Conservation (phyloP, 2,329 filamentous ascomycete genomes). For the Dothideomycetes sp. region DNA sequence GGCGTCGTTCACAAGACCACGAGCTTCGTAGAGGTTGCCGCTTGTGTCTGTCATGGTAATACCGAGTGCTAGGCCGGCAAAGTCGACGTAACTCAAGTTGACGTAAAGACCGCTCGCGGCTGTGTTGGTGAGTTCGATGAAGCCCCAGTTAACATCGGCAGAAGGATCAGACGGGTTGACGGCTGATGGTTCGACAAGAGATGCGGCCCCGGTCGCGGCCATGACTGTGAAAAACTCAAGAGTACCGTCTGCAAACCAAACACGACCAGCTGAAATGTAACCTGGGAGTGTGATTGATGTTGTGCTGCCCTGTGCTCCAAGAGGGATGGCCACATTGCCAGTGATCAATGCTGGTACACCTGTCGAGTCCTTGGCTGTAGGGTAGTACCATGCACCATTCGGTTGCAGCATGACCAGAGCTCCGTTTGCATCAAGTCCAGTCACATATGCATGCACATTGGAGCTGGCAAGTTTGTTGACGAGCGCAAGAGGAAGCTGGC, state of each 20-base stretch:
- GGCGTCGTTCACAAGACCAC: constrained; percentile 47
- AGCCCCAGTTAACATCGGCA: constrained; percentile 30
- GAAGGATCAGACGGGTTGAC: constrained; percentile 28
- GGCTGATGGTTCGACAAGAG: constrained; percentile 39
- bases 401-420: constrained; percentile 33
- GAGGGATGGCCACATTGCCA: constrained; percentile 31
- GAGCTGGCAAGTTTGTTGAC: constrained; percentile 33
- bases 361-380: constrained; percentile 24
- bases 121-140: constrained; percentile 35
- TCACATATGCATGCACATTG: constrained; percentile 34
- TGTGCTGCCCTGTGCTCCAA: constrained; percentile 27
- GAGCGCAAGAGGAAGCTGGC: constrained; percentile 16
- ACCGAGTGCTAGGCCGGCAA: constrained; percentile 36
- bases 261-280: constrained; percentile 29
- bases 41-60: constrained; percentile 40
- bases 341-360: constrained; percentile 25
- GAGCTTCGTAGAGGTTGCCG: constrained; percentile 41
- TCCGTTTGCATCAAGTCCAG: constrained; percentile 30
- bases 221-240: constrained; percentile 33
- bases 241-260: constrained; percentile 35
- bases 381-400: constrained; percentile 33
- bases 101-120: constrained; percentile 32
- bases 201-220: constrained; percentile 17
- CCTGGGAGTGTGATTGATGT: constrained; percentile 30
- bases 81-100: constrained; percentile 25